phyloP scores from a whole-genome alignment of 1,284 basidiomycete species.

The Mycena sp. region DNA sequence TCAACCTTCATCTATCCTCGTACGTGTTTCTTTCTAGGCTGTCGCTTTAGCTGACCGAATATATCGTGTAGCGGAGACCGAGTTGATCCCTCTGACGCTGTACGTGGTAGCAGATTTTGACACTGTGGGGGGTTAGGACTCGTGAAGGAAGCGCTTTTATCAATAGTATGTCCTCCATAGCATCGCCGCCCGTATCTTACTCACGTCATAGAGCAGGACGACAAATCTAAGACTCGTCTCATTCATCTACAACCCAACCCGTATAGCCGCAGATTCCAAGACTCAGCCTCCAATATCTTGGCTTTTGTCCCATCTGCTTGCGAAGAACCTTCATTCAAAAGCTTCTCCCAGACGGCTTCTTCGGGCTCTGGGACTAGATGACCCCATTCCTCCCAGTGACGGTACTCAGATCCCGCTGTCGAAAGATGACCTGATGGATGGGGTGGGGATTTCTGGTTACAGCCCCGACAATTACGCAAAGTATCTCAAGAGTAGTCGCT shows the following conservation, averaged over 20 bases:
- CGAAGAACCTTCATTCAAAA: conserved; percentile 48
- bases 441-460: conserved; percentile 45
- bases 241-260: conserved; percentile 71
- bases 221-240: conserved; percentile 61
- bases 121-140: conserved; percentile 62
- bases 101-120: conserved; percentile 88
- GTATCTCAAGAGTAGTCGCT: conserved; percentile 54
- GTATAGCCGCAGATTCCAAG: conserved; percentile 26
- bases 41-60: background rate
- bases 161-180: conserved; percentile 59
- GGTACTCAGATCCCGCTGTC: conserved; percentile 50
- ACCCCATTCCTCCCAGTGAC: conserved; percentile 29
- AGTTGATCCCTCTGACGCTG: conserved; percentile 58
- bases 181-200: background rate
- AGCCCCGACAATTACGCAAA: conserved; percentile 46
- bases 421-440: conserved; percentile 46
- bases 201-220: conserved; percentile 45
- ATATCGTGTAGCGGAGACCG: conserved; percentile 46
- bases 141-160: conserved; percentile 69
- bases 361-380: conserved; percentile 45
- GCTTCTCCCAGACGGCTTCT: conserved; percentile 50
- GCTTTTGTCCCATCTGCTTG: conserved; percentile 57
- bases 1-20: conserved; percentile 72
- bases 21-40: conserved; percentile 40
- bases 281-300: conserved; percentile 45